Base-by-base conservation (phyloP, 257 asterid species). In the Solanum neorickii region DNA sequence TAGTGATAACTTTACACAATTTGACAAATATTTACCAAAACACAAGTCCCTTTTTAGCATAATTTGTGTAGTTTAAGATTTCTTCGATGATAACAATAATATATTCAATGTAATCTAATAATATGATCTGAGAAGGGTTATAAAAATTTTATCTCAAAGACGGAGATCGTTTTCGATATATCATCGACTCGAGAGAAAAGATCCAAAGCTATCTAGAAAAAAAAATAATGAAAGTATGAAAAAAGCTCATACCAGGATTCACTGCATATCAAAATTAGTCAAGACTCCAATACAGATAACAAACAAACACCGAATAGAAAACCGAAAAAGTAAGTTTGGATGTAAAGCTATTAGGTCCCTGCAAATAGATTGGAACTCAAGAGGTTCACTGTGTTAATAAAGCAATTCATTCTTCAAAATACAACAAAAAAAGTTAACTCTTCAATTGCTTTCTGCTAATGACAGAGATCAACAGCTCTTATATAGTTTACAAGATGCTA, bases 1-100 rank as follows among this genome's bases (percentile, higher is more conserved):
- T 84, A 88, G 44, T 49, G 87, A 72, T 35, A 87, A 87, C 89
- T 56, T 93, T 89, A 56, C 72, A 88, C 83, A 62, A 89, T 84
- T 86, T 87, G 90, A 59, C 5, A 59, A 59, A 59, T 8, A 59
- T 59, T 0, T 1, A 20, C 66, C 66, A 59, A 59, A 59, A 23
- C 66, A 20, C 2, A 59, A 59, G 25, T 20, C 3, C 25, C 66
- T 59, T 59, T 59, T 59, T 59, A 25, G 66, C 66, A 59, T 59
- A 59, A 59, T 20, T 59, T 59, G 66, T 59, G 66, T 10, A 1
- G 12, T 59, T 5, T 59, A 7, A 20, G 2, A 59, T 59, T 59
- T 20, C 5, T 20, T 20, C 5, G 5, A 2, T 59, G 25, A 7
- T 59, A 20, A 59, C 66, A 59, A 59, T 59, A 59, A 59, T 59